A percentile compares a stretch with the other conserved stretches of the same genome.
Evolutionary conservation across 2,329 filamentous ascomycete genomes (phyloP).

Genomic region (Penicillium sumatraense): DNA sequence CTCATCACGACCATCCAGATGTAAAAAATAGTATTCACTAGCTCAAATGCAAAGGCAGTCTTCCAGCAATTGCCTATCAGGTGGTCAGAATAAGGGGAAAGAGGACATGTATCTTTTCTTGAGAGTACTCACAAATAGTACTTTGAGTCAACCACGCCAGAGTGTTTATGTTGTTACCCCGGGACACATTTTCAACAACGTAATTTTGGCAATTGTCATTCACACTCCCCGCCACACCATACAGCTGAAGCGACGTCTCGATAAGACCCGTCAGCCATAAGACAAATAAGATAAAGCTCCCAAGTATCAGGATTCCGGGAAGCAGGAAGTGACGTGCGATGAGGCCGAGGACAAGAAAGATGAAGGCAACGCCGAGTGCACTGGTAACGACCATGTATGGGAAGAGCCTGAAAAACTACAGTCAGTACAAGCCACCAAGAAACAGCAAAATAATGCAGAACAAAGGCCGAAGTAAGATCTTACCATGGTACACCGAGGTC

Average conservation of each 20-base stretch:
- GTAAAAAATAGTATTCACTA: constrained; percentile 66
- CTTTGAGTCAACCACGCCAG: constrained; percentile 66
- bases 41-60: constrained; percentile 66
- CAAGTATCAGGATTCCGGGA: constrained; percentile 63
- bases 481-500: constrained; percentile 65
- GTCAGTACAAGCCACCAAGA: neutral
- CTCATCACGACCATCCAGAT: constrained; percentile 70
- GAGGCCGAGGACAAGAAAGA: constrained; percentile 62
- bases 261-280: constrained; percentile 66
- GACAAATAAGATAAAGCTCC: constrained; percentile 65
- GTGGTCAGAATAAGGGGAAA: constrained; percentile 1
- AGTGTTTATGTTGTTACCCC: constrained; percentile 58
- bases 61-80: constrained; percentile 63
- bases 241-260: constrained; percentile 66
- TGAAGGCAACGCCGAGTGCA: constrained; percentile 61
- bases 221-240: constrained; percentile 60
- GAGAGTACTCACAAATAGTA: constrained; percentile 65
- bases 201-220: constrained; percentile 64
- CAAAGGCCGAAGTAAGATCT: constrained; percentile 18
- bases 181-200: constrained; percentile 52
- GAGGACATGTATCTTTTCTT: too few relatives aligned
- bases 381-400: constrained; percentile 66
- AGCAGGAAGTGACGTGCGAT: constrained; percentile 61
- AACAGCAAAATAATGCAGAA: neutral
- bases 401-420: constrained; percentile 58